phyloP scores from a whole-genome alignment of 2,329 filamentous ascomycete genomes.

The Gremmenia infestans region DNA sequence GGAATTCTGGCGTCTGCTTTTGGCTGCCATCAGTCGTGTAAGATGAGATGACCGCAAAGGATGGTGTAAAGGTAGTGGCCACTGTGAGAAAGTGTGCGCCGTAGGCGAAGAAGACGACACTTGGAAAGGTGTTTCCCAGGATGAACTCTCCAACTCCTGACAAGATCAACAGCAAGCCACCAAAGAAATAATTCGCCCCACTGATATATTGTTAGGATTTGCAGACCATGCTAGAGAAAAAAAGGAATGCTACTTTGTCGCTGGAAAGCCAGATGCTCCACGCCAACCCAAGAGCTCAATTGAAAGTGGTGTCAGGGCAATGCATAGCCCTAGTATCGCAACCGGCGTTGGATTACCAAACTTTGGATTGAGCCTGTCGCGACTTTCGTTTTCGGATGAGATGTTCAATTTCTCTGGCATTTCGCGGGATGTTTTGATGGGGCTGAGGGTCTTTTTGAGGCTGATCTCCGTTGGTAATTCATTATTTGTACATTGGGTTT shows the following conservation, averaged over 20 bases:
- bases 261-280: constrained; percentile 42
- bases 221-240: neutral
- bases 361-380: neutral
- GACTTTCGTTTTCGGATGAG: neutral
- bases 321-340: constrained; percentile 45
- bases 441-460: too few relatives aligned
- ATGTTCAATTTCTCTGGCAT: neutral
- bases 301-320: constrained; percentile 43
- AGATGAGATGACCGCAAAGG: constrained; percentile 45
- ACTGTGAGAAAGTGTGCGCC: constrained; percentile 53
- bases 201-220: constrained; percentile 19
- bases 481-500: too few relatives aligned
- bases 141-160: constrained; percentile 49
- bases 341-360: neutral
- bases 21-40: constrained; percentile 34
- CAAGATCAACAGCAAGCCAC: constrained; percentile 45
- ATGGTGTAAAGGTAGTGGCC: constrained; percentile 47
- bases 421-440: neutral
- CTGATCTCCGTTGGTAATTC: neutral
- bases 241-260: constrained; percentile 36
- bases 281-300: constrained; percentile 49
- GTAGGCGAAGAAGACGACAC: constrained; percentile 51
- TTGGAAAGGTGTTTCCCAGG: constrained; percentile 53
- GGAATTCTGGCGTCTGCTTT: neutral
- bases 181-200: constrained; percentile 44